Base-by-base conservation (phyloP, 805 yeast species). In the Nakazawaea holstii region DNA sequence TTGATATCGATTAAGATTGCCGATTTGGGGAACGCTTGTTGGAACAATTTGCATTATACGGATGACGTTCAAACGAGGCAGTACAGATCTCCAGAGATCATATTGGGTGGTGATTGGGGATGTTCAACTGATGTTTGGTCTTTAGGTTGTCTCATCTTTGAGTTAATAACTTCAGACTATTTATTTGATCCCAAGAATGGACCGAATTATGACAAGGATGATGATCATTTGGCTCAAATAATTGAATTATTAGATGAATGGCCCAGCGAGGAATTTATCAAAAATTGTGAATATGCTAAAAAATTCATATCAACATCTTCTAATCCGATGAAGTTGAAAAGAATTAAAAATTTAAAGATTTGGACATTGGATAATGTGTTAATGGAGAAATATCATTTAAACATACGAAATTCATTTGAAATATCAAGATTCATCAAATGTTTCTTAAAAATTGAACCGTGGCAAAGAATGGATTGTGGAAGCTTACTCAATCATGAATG, bases 41-140 rank as follows among this genome's bases (percentile, higher is more conserved):
- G 88, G 82, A 72, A 76, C 5, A 76, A 80, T 59, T 78, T 78
- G 43, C 97, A 90, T 61, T 88, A 85, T 65, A 87, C 96, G 4
- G 80, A 88, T 62, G 91, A 88, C 53, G 87, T 90, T 52, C 97
- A 90, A 65, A 90, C 97, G 1, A 74, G 97, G 40, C 97, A 90
- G 62, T 90, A 90, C 64, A 73, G 99, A 39, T 79, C 97, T 0
- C 98, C 98, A 1, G 99, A 92, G 59, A 87, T 85, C 5, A 65
- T 87, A 13, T 57, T 86, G 15, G 94, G 95, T 0, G 77, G 86
- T 8, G 73, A 78, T 30, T 94, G 99, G 99, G 99, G 99, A 1
- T 90, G 96, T 45, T 82, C 92, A 46, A 84, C 95, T 1, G 99
- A 94, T 66, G 76, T 92, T 41, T 94, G 99, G 99, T 87, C 96